Evolutionary conservation across 176 grass and related monocot species (phyloP).

Genomic region (Aegilops bicornis): DNA sequence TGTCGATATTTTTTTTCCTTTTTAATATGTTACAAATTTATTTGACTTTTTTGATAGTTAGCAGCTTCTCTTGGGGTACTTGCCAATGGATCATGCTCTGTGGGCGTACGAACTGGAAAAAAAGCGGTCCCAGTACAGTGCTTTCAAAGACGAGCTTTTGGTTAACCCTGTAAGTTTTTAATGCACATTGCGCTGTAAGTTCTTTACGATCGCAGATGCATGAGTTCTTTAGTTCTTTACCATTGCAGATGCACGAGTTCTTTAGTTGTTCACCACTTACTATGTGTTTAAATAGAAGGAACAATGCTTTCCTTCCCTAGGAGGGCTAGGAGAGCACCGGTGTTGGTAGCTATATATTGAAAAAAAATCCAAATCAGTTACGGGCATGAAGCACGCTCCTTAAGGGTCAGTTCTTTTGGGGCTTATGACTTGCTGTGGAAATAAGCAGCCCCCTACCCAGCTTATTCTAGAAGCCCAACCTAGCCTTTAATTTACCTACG

Average conservation of each 20-base stretch:
- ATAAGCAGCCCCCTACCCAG: too few species aligned
- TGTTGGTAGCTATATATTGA: background rate
- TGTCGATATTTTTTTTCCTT: background rate
- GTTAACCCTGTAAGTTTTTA: constrained; percentile 83
- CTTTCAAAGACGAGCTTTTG: constrained; percentile 90
- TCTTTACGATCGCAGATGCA: constrained; percentile 8
- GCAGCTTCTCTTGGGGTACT: constrained; percentile 97
- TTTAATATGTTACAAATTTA: constrained; percentile 54
- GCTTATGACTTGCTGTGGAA: too few species aligned
- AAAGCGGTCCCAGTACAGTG: constrained; percentile 74
- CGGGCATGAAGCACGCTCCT: background rate
- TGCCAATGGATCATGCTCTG: constrained; percentile 72
- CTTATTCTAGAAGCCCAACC: too few species aligned
- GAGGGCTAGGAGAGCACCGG: background rate
- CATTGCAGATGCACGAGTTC: too few species aligned
- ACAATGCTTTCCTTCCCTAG: background rate
- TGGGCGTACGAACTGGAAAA: constrained; percentile 94
- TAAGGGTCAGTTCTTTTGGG: too few species aligned
- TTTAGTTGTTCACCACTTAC: too few species aligned
- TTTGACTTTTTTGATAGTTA: constrained; percentile 85
- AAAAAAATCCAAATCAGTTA: constrained; percentile 15
- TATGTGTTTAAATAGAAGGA: background rate
- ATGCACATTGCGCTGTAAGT: constrained; percentile 1
- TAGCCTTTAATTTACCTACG: background rate
- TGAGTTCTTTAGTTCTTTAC: too few species aligned